phyloP scores from a whole-genome alignment of 352 stramenopile species.

The Pythium pyrilobum region DNA sequence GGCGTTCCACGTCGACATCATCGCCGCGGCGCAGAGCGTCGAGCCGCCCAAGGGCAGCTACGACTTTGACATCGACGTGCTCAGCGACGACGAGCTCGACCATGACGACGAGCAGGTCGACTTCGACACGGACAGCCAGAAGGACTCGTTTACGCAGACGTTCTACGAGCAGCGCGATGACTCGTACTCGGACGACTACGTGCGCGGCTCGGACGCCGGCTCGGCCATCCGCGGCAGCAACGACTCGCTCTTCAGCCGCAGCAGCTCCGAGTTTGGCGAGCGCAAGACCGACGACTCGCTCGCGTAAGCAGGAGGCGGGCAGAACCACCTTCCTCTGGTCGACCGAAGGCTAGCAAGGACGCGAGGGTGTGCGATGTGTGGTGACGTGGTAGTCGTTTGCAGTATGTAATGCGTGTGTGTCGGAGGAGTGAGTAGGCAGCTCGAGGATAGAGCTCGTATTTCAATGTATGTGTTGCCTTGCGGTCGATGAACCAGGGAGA shows the following conservation, averaged over 20 bases:
- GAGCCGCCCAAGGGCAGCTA: constrained; percentile 10
- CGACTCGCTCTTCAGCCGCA: constrained; percentile 22
- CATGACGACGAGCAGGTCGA: constrained; percentile 6
- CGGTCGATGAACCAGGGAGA: too few species aligned
- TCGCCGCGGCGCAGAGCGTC: not conserved
- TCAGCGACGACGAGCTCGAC: constrained; percentile 13
- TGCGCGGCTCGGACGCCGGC: constrained; percentile 2
- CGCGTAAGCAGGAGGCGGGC: too few species aligned
- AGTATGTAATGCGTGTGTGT: too few species aligned
- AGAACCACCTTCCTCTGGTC: too few species aligned
- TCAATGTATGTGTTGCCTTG: too few species aligned
- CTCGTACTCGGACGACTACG: constrained; percentile 13
- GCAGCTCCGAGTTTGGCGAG: constrained; percentile 16
- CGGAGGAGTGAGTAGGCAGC: too few species aligned
- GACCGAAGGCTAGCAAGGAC: too few species aligned
- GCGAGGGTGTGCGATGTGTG: too few species aligned
- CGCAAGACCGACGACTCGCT: constrained; percentile 6
- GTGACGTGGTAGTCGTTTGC: not conserved
- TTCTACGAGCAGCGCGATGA: constrained; percentile 6
- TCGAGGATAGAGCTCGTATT: too few species aligned
- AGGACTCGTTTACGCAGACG: not conserved
- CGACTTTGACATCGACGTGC: constrained; percentile 10
- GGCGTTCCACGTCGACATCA: not conserved
- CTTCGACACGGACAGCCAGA: constrained; percentile 9
- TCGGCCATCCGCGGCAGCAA: constrained; percentile 16